phyloP scores from a whole-genome alignment of 345 rosid genomes.

The Rhizophora mangle region DNA sequence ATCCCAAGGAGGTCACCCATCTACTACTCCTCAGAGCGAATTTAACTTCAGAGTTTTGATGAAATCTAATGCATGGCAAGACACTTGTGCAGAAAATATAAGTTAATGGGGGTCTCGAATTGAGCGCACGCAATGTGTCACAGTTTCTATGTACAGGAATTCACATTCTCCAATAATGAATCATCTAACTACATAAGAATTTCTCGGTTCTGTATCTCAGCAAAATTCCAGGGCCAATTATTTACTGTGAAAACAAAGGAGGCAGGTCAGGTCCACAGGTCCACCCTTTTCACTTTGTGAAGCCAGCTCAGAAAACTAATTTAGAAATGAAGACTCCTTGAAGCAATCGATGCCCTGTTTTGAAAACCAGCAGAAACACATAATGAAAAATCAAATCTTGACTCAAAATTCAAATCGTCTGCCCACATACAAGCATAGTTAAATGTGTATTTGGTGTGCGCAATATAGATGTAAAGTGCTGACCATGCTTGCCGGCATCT shows the following conservation, averaged over 20 bases:
- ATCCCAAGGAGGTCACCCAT: too few relatives aligned
- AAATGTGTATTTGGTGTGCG: neutral
- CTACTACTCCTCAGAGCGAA: too few relatives aligned
- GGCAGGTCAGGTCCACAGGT: neutral
- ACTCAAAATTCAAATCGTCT: neutral
- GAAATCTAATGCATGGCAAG: too few relatives aligned
- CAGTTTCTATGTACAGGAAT: too few relatives aligned
- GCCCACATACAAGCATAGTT: neutral
- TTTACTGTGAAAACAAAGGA: slow-evolving; percentile 1
- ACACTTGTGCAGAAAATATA: too few relatives aligned
- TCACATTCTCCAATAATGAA: too few relatives aligned
- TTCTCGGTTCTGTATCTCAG: too few relatives aligned
- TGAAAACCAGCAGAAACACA: slow-evolving; percentile 4
- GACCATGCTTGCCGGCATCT: slow-evolving; percentile 85
- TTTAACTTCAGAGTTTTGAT: too few relatives aligned
- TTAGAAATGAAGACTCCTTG: slow-evolving; percentile 32
- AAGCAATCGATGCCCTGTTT: slow-evolving; percentile 45
- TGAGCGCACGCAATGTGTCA: too few relatives aligned
- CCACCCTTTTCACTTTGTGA: neutral
- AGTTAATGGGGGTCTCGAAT: too few relatives aligned
- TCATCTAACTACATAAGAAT: too few relatives aligned
- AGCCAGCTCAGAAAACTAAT: neutral
- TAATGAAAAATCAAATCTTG: neutral
- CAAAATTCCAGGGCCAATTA: neutral
- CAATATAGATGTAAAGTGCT: slow-evolving; percentile 12